Evolutionary conservation across 1,139 yeast species (phyloP).

Genomic region (Hansenula lynferdii): DNA sequence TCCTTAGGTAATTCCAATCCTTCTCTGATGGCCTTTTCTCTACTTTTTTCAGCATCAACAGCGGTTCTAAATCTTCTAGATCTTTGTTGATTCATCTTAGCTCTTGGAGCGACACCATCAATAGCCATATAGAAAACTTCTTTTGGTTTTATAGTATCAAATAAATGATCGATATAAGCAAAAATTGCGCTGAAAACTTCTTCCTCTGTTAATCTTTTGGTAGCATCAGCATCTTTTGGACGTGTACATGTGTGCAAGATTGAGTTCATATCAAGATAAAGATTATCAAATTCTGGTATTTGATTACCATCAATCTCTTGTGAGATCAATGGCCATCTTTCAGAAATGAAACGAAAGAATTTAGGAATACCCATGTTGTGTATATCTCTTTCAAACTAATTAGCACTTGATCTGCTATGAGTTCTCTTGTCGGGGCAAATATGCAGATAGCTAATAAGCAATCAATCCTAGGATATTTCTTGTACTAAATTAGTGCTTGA

Average conservation of each 20-base stretch:
- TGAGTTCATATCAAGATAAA: conserved; percentile 96
- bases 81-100: conserved; percentile 98
- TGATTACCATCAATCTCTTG: conserved; percentile 81
- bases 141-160: conserved; percentile 81
- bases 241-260: conserved; percentile 93
- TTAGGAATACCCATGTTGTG: conserved; percentile 88
- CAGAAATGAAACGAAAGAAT: conserved; percentile 93
- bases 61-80: conserved; percentile 96
- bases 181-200: conserved; percentile 92
- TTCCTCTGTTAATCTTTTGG: conserved; percentile 73
- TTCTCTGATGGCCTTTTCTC: conserved; percentile 41
- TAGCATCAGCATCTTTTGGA: conserved; percentile 58
- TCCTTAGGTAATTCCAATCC: conserved; percentile 42
- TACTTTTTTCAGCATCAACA: conserved; percentile 79
- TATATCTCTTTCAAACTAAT: too few species aligned
- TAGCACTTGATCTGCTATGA: too few species aligned
- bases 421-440: too few species aligned
- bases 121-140: conserved; percentile 94
- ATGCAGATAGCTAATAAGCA: too few species aligned
- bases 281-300: conserved; percentile 91
- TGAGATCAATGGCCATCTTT: conserved; percentile 97
- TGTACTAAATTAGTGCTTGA: too few species aligned
- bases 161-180: conserved; percentile 90
- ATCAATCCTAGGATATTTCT: too few species aligned
- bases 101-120: conserved; percentile 99